Conservation (phyloP, 139 green algal genomes). For the Chlorella sp. region DNA sequence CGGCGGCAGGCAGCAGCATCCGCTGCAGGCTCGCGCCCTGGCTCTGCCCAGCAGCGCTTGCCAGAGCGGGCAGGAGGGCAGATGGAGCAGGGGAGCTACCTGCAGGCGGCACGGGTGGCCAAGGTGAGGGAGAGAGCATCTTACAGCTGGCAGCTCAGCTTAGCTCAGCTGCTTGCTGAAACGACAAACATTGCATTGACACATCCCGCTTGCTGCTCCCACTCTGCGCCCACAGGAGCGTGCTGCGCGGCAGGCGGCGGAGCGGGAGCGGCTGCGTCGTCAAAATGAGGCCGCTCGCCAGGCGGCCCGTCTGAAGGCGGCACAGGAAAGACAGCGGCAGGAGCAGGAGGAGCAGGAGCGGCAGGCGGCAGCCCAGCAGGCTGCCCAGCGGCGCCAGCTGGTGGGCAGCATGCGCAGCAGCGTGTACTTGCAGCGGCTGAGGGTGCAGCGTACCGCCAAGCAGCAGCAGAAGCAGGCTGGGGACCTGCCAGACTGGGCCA, state of each 20-base stretch:
- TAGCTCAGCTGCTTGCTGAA: too few species aligned
- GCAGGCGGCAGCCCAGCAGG: neutral
- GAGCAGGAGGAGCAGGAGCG: neutral
- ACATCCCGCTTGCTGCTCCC: too few species aligned
- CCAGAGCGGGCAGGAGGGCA: neutral
- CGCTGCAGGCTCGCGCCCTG: neutral
- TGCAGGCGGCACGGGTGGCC: neutral
- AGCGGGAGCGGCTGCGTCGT: slow-evolving; percentile 1
- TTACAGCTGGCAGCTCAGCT: too few species aligned
- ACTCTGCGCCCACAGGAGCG: neutral
- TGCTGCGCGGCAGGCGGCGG: slow-evolving; percentile 4
- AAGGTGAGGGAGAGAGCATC: slow-evolving; percentile 13
- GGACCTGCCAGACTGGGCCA: neutral
- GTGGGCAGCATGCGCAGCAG: neutral
- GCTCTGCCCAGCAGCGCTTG: too few species aligned
- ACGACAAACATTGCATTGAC: too few species aligned
- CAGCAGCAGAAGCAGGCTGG: neutral
- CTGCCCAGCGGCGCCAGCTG: neutral
- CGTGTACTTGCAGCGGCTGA: neutral
- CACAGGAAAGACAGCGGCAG: neutral
- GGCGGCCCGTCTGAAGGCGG: neutral
- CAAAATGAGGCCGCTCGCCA: neutral
- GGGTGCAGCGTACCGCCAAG: neutral
- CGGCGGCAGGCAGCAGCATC: neutral
- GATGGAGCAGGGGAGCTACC: slow-evolving; percentile 4